Conservation (phyloP, 2,329 filamentous ascomycete genomes). For the Xylaria sp. region DNA sequence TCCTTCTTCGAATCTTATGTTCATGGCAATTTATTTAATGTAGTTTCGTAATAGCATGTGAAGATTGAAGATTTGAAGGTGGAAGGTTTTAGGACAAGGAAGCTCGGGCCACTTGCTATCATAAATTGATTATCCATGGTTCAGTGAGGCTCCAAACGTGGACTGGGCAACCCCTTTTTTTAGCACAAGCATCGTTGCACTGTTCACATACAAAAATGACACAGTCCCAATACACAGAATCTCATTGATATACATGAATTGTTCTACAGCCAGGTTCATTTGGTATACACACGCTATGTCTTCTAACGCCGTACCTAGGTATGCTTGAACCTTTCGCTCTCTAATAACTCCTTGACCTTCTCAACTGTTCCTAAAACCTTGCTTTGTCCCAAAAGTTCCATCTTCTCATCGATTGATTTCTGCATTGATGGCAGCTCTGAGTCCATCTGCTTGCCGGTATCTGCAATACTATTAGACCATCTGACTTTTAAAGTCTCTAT, state of each 20-base stretch:
- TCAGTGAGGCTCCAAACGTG: background rate
- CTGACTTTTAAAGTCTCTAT: background rate
- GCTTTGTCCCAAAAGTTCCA: constrained; percentile 66
- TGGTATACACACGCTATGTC: constrained; percentile 34
- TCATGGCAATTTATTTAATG: background rate
- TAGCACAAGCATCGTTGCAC: background rate
- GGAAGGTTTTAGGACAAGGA: constrained; percentile 39
- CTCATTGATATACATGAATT: constrained; percentile 39
- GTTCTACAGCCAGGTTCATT: constrained; percentile 37
- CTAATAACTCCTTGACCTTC: constrained; percentile 68
- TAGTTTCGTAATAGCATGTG: constrained; percentile 1
- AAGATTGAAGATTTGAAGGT: constrained; percentile 25
- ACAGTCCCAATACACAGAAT: constrained; percentile 21
- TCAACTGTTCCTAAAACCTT: constrained; percentile 62
- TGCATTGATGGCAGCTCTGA: constrained; percentile 49
- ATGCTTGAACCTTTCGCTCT: constrained; percentile 60
- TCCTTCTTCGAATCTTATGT: background rate
- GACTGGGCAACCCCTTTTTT: background rate
- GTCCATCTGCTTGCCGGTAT: constrained; percentile 64
- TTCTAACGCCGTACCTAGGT: constrained; percentile 41
- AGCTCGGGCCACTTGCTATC: constrained; percentile 42
- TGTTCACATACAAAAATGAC: background rate
- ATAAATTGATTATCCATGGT: background rate
- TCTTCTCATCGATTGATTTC: constrained; percentile 60
- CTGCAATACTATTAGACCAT: constrained; percentile 50